Evolutionary conservation across 805 yeast species (phyloP), one percentile per base, ranked within the genome.

Genomic region (Sungouiozyma ichnusensis): DNA sequence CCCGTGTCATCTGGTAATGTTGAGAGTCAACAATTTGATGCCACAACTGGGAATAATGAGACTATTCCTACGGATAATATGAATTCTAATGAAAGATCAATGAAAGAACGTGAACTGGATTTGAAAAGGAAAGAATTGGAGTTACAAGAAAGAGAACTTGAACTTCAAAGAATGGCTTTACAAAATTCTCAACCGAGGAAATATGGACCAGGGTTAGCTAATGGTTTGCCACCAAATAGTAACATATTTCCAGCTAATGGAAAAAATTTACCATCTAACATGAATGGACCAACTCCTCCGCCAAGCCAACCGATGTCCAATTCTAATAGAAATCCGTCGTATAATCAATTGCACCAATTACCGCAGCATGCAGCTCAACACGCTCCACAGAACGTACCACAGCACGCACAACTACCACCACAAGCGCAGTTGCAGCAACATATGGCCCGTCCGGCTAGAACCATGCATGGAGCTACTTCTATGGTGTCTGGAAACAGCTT

Each of bases 81-180:
- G 33, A 29, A 44, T 18, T 37, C 44, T 27, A 44, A 36, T 27
- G 54, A 51, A 24, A 48, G 41, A 16, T 24, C 50, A 3, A 36
- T 60, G 37, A 54, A 57, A 38, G 58, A 55, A 38, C 55, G 58
- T 32, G 64, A 60, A 37, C 38, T 62, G 33, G 64, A 60, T 36
- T 42, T 62, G 19, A 57, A 59, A 33, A 53, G 50, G 33, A 59
- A 54, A 41, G 66, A 62, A 43, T 40, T 62, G 37, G 60, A 60
- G 20, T 45, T 62, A 46, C 62, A 61, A 51, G 65, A 62, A 44
- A 52, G 60, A 8, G 65, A 62, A 46, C 37, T 57, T 20, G 60
- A 57, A 20, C 48, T 57, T 6, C 58, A 58, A 49, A 59, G 51
- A 45, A 50, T 53, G 20, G 51, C 62, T 4, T 51, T 55, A 13